phyloP scores from a whole-genome alignment of 345 rosid genomes.

The Euphorbia tirucalli region DNA sequence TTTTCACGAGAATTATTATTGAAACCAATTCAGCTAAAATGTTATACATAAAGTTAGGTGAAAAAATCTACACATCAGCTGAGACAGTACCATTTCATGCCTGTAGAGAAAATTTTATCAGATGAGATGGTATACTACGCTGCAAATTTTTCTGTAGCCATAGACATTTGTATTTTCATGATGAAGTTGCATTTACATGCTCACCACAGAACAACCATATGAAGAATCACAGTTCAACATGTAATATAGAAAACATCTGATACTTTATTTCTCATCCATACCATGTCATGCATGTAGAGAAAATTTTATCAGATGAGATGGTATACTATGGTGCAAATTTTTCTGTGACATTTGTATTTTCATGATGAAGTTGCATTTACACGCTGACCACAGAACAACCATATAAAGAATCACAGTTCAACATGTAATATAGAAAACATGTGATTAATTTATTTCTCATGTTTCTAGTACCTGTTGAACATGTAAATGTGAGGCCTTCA shows the following conservation, averaged over 20 bases:
- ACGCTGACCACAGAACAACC: background rate
- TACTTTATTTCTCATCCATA: too few species aligned
- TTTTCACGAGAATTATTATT: constrained; percentile 1
- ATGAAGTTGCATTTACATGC: background rate
- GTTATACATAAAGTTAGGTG: background rate
- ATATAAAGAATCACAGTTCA: background rate
- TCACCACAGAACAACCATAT: background rate
- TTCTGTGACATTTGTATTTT: background rate
- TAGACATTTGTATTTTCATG: background rate
- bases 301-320: background rate
- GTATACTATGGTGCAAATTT: background rate
- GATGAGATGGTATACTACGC: background rate
- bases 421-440: background rate
- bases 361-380: background rate
- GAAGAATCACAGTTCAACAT: background rate
- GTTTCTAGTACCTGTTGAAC: constrained; percentile 64
- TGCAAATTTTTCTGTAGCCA: background rate
- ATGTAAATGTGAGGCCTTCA: constrained; percentile 59
- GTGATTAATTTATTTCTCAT: background rate
- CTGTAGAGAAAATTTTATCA: background rate
- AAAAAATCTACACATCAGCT: background rate
- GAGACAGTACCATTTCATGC: background rate
- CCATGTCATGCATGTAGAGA: background rate
- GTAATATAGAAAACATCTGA: background rate
- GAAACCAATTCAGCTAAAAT: background rate